phyloP scores from a whole-genome alignment of 768 basidiomycete species.

The Phaeotremella fagi region DNA sequence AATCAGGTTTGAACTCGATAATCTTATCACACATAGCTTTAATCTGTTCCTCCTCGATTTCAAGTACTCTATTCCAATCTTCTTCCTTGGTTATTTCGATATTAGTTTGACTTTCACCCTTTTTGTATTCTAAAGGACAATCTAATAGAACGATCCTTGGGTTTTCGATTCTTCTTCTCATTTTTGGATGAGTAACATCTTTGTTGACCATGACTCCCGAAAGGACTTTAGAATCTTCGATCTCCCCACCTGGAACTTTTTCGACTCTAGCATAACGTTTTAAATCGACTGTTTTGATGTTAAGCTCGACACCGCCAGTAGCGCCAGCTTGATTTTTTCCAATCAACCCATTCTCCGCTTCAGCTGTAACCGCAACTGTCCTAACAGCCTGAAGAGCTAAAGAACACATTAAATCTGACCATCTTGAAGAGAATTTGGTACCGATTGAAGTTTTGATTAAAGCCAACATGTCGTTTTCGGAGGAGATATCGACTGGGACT shows the following conservation, averaged over 20 bases:
- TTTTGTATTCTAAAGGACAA: slow-evolving; percentile 97
- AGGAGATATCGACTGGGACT: slow-evolving; percentile 75
- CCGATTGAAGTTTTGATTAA: slow-evolving; percentile 98
- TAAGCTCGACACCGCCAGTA: slow-evolving; percentile 47
- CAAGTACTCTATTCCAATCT: slow-evolving; percentile 86
- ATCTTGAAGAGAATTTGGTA: slow-evolving; percentile 92
- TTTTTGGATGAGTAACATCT: slow-evolving; percentile 95
- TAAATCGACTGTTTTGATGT: slow-evolving; percentile 84
- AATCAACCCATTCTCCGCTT: slow-evolving; percentile 53
- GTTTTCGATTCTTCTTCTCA: slow-evolving; percentile 83
- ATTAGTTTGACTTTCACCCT: slow-evolving; percentile 96
- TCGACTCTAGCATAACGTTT: slow-evolving; percentile 97
- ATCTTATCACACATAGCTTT: slow-evolving; percentile 77
- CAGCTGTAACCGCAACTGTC: slow-evolving; percentile 66
- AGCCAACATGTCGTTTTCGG: slow-evolving; percentile 86
- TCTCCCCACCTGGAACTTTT: slow-evolving; percentile 95
- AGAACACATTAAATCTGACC: slow-evolving; percentile 96
- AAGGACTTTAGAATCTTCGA: slow-evolving; percentile 82
- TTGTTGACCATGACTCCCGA: slow-evolving; percentile 96
- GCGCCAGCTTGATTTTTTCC: slow-evolving; percentile 9
- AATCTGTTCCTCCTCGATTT: slow-evolving; percentile 96
- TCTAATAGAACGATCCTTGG: slow-evolving; percentile 85
- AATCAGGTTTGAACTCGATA: slow-evolving; percentile 87
- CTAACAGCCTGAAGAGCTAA: slow-evolving; percentile 89
- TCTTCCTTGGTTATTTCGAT: slow-evolving; percentile 93